Percentiles rank a stretch among this genome's conserved stretches.
These are phyloP conservation scores for Starmerella floricola DNA, from an alignment of 805 yeast species.

Conservation along the genomic window DNA sequence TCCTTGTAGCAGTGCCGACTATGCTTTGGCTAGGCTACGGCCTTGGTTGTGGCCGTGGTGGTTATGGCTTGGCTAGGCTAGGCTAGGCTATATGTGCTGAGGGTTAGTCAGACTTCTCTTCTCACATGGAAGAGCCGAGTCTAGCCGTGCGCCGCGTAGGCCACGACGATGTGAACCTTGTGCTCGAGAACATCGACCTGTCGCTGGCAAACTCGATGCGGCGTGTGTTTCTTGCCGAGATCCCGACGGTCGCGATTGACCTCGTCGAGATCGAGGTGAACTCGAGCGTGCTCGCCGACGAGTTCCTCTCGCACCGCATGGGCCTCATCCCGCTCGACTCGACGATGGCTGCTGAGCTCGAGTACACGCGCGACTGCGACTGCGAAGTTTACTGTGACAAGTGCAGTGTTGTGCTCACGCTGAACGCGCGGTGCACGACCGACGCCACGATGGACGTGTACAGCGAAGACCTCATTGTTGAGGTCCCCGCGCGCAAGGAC, in stretches of 20 bases:
- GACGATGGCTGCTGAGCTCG: constrained; percentile 67
- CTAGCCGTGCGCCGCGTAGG: constrained; percentile 81
- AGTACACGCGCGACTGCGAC: constrained; percentile 89
- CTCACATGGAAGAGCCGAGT: constrained; percentile 39
- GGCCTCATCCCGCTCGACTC: constrained; percentile 86
- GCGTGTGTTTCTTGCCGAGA: constrained; percentile 87
- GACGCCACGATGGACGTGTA: constrained; percentile 84
- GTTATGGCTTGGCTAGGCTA: background rate
- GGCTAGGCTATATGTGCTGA: background rate
- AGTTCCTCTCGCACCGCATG: constrained; percentile 83
- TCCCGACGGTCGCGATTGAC: constrained; percentile 95
- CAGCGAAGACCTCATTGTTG: constrained; percentile 60
- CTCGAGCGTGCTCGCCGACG: constrained; percentile 93
- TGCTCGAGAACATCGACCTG: constrained; percentile 73
- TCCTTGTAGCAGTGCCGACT: too few species aligned
- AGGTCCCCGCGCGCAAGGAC: constrained; percentile 31
- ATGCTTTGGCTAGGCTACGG: too few species aligned
- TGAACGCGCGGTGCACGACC: constrained; percentile 79
- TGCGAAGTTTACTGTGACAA: constrained; percentile 96
- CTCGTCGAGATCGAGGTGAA: constrained; percentile 87
- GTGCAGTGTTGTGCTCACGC: constrained; percentile 77
- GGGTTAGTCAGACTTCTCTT: too few species aligned
- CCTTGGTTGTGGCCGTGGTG: too few species aligned
- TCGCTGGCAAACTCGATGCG: constrained; percentile 87
- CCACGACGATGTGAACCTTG: constrained; percentile 79